These are phyloP conservation scores for Selaginella tamariscina DNA, from an alignment of 75 land plant species.

Conservation along the genomic window DNA sequence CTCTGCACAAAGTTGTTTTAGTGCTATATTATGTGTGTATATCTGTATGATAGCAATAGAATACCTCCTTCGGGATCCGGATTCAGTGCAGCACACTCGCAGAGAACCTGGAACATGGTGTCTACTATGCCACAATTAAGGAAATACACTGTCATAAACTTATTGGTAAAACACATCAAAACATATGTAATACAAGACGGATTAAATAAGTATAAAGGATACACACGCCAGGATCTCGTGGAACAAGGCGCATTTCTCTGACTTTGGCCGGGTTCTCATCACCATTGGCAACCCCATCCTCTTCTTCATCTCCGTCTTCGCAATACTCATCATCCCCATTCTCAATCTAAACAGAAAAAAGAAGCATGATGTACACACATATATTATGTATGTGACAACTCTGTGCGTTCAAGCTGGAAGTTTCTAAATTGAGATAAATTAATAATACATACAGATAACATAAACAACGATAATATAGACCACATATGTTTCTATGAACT, in stretches of 20 bases:
- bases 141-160: not conserved
- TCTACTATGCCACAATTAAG: slow-evolving; percentile 42
- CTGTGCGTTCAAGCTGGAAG: too few relatives aligned
- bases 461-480: too few relatives aligned
- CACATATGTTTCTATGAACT: too few relatives aligned
- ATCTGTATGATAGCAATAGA: not conserved
- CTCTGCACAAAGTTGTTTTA: slow-evolving; percentile 17
- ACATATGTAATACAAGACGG: not conserved
- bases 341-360: slow-evolving; percentile 62
- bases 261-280: slow-evolving; percentile 46
- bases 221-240: slow-evolving; percentile 75
- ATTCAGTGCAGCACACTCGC: slow-evolving; percentile 90
- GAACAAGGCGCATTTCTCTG: slow-evolving; percentile 85
- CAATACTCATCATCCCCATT: slow-evolving; percentile 33
- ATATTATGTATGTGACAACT: too few relatives aligned
- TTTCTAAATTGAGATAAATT: too few relatives aligned
- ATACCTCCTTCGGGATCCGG: slow-evolving; percentile 82
- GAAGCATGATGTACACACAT: too few relatives aligned
- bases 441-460: too few relatives aligned
- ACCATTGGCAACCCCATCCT: slow-evolving; percentile 32
- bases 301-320: slow-evolving; percentile 48
- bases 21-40: not conserved
- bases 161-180: not conserved
- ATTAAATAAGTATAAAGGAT: slow-evolving; percentile 28
- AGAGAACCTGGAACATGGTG: slow-evolving; percentile 59